Base-by-base conservation (phyloP, 768 basidiomycete genomes). In the Boletus bicolor region DNA sequence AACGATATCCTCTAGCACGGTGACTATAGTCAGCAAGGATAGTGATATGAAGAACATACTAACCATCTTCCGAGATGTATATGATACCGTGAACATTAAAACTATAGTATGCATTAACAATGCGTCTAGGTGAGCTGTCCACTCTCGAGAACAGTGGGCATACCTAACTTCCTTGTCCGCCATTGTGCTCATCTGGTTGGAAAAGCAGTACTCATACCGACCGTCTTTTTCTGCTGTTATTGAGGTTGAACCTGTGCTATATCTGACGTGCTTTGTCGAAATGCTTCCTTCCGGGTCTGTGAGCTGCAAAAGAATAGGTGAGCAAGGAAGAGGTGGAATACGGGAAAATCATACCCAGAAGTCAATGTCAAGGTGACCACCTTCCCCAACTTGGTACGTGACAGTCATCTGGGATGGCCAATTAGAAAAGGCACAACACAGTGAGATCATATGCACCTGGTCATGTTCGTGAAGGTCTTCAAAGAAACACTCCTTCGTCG, bases 41-140 rank as follows among this genome's bases (percentile, higher is more conserved):
- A 9, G 24, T 26, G 30, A 6, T 21, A 44, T 7, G 12, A 39
- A 57, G 47, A 36, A 30, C 11, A 48, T 3, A 56, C 81, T 26
- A 52, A 87, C 92, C 93, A 65, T 95, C 92, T 65, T 94, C 94
- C 30, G 86, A 82, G 37, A 98, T 85, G 66, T 93, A 98, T 57
- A 99, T 88, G 49, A 98, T 85, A 21, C 97, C 97, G 64, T 99
- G 97, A 21, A 98, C 97, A 68, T 98, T 98, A 78, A 99, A 99
- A 74, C 93, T 94, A 59, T 32, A 7, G 21, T 4, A 35, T 36
- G 34, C 35, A 24, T 60, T 3, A 49, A 32, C 12, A 15, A 26
- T 28, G 15, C 11, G 35, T 46, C 36, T 21, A 24, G 38, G 37
- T 26, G 26, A 35, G 14, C 3, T 28, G 37, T 43, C 44, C 5